Evolutionary conservation across 768 basidiomycete species (phyloP).

Genomic region (Pisolithus marmoratus): DNA sequence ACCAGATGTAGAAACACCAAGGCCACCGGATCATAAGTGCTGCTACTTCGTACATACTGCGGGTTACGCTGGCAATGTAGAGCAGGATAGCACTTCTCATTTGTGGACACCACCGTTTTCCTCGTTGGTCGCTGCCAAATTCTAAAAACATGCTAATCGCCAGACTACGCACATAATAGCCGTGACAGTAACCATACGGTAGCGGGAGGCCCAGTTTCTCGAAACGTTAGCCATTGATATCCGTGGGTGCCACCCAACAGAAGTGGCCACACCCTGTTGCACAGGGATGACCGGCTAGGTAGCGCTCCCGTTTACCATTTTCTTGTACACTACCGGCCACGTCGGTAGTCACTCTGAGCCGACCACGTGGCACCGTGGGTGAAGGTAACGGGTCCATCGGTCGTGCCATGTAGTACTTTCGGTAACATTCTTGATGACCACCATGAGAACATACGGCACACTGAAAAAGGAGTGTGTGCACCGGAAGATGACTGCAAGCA

Average conservation of each 20-base stretch:
- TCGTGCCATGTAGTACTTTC: conserved; percentile 55
- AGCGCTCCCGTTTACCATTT: conserved; percentile 5
- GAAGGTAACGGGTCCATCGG: conserved; percentile 45
- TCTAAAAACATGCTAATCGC: too few relatives aligned
- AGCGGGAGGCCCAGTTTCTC: too few relatives aligned
- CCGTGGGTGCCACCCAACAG: conserved; percentile 55
- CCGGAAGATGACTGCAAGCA: conserved; percentile 62
- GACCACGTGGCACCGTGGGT: conserved; percentile 12
- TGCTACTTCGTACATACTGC: too few relatives aligned
- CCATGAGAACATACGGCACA: conserved; percentile 78
- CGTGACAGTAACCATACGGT: too few relatives aligned
- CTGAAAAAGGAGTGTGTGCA: conserved; percentile 62
- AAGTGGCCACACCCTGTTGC: conserved; percentile 80
- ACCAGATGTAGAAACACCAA: too few relatives aligned
- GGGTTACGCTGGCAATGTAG: too few relatives aligned
- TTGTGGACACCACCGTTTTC: too few relatives aligned
- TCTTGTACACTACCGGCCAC: conserved; percentile 1
- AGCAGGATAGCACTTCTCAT: too few relatives aligned
- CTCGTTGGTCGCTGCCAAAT: too few relatives aligned
- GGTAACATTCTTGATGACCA: conserved; percentile 76
- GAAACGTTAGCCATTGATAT: too few relatives aligned
- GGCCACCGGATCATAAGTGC: too few relatives aligned
- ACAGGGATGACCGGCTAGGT: conserved; percentile 52
- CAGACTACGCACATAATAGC: too few relatives aligned
- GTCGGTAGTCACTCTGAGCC: conserved; percentile 14